These are phyloP conservation scores for Exophiala aquamarina DNA, from an alignment of 2,329 filamentous ascomycete species.

Conservation along the genomic window DNA sequence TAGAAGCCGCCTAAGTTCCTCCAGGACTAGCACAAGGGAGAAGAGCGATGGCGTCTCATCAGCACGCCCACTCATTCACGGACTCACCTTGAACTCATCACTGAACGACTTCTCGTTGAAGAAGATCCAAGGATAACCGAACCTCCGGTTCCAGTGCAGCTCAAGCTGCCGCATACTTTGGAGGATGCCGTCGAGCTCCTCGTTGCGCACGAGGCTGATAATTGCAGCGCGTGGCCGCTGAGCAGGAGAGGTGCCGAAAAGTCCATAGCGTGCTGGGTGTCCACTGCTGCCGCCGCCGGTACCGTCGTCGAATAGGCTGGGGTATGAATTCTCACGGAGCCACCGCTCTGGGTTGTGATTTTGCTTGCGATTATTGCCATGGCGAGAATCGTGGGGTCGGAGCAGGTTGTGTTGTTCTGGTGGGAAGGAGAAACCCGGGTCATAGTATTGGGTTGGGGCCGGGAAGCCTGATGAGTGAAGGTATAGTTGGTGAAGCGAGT, in stretches of 20 bases:
- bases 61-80: too few relatives aligned
- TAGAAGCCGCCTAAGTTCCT: too few relatives aligned
- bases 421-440: conserved; percentile 3
- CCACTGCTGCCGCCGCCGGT: too few relatives aligned
- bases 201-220: conserved; percentile 36
- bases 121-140: conserved; percentile 38
- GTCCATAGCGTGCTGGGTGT: too few relatives aligned
- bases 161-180: conserved; percentile 37
- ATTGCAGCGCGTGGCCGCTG: conserved; percentile 33
- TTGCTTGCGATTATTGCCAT: not conserved
- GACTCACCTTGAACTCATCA: conserved; percentile 34
- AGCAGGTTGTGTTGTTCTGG: not conserved
- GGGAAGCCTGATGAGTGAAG: too few relatives aligned
- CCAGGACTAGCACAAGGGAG: too few relatives aligned
- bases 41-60: too few relatives aligned
- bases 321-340: conserved; percentile 21
- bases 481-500: conserved; percentile 2
- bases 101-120: conserved; percentile 37
- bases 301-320: not conserved
- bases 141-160: conserved; percentile 34
- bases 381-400: too few relatives aligned
- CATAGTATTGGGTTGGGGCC: not conserved
- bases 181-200: conserved; percentile 34
- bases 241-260: too few relatives aligned
- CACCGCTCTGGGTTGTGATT: conserved; percentile 16